A percentile compares a stretch with the other conserved stretches of the same genome.
Evolutionary conservation across 2,329 filamentous ascomycete genomes (phyloP).

Genomic region (Hymenoscyphus linearis): DNA sequence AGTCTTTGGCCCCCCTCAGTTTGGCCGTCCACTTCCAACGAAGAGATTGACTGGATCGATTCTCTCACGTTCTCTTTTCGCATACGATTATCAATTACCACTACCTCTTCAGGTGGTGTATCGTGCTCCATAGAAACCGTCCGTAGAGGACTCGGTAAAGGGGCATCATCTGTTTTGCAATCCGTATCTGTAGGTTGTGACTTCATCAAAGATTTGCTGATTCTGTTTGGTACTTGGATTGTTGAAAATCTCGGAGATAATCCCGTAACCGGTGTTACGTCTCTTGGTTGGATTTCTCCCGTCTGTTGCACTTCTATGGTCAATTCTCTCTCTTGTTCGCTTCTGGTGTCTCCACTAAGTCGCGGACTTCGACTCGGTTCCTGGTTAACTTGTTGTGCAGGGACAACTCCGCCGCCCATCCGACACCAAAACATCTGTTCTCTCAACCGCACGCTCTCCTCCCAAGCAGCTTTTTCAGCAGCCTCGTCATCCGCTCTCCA

Average conservation of each 20-base stretch:
- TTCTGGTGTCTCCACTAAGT: conserved; percentile 28
- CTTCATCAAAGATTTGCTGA: conserved; percentile 9
- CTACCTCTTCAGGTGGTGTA: neutral
- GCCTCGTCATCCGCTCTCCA: conserved; percentile 80
- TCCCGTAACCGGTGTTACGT: conserved; percentile 26
- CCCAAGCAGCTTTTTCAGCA: conserved; percentile 85
- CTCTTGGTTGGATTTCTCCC: conserved; percentile 28
- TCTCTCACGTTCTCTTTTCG: conserved; percentile 17
- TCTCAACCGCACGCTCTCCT: conserved; percentile 81
- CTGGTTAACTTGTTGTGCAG: conserved; percentile 34
- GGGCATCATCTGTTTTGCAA: conserved; percentile 14
- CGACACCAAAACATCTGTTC: conserved; percentile 98
- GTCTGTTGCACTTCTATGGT: conserved; percentile 28
- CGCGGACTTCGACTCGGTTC: conserved; percentile 24
- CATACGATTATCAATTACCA: conserved; percentile 1
- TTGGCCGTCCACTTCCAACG: conserved; percentile 20
- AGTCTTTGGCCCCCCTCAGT: conserved; percentile 32
- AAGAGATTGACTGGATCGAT: conserved; percentile 21
- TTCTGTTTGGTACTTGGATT: conserved; percentile 3
- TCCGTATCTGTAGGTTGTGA: conserved; percentile 14
- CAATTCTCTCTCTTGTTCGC: conserved; percentile 26
- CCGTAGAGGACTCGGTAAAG: conserved; percentile 5
- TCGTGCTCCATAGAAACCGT: neutral
- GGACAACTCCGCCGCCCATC: conserved; percentile 85
- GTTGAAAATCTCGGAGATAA: conserved; percentile 9